Evolutionary conservation across 306 rosid genomes (phyloP).

Genomic region (Acacia confusa): DNA sequence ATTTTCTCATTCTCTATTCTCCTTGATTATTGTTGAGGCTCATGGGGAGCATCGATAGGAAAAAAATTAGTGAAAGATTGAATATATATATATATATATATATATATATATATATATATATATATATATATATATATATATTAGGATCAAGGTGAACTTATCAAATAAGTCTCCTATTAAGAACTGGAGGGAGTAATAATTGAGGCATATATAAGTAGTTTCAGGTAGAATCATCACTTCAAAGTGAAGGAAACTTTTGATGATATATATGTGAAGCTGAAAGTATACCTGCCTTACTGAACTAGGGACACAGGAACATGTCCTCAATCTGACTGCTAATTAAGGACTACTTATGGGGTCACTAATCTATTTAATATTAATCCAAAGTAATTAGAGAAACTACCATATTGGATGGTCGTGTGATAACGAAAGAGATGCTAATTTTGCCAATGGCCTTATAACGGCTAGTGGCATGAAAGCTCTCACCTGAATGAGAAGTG

Average conservation of each 20-base stretch:
- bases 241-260: not conserved
- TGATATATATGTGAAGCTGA: not conserved
- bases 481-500: no score
- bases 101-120: no score
- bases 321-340: not conserved
- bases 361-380: not conserved
- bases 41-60: rapidly evolving
- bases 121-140: no score
- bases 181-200: not conserved
- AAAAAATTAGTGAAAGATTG: no score
- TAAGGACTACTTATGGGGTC: not conserved
- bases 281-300: not conserved
- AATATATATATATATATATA: no score
- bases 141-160: no score
- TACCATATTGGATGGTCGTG: not conserved
- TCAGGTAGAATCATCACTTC: not conserved
- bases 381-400: not conserved
- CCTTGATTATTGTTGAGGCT: no score
- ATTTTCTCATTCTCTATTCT: no score
- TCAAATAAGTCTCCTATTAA: no score
- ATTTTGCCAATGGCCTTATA: no score
- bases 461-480: no score
- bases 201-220: not conserved
- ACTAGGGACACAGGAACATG: no score
- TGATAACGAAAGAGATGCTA: not conserved